Conservation (phyloP, 1,284 basidiomycete genomes). For the Jaminaea rosea region DNA sequence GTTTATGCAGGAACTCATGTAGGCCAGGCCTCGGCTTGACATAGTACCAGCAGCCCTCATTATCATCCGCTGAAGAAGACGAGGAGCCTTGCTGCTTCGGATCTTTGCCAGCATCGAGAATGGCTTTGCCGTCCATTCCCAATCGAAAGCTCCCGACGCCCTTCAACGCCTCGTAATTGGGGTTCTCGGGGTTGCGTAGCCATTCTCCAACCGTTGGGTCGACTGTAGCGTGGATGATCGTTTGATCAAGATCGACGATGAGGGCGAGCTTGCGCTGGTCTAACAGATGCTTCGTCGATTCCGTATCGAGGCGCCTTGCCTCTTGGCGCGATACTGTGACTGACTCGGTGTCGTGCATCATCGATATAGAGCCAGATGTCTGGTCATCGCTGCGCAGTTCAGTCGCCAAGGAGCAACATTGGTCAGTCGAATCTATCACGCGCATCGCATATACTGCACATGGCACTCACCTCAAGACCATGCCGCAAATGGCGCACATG, state of each 20-base stretch:
- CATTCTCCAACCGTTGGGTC: slow-evolving; percentile 97
- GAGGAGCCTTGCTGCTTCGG: too few relatives aligned
- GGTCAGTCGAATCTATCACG: not conserved
- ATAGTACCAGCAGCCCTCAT: slow-evolving; percentile 77
- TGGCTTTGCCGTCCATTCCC: slow-evolving; percentile 63
- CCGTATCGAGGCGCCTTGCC: slow-evolving; percentile 74
- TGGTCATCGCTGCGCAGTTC: slow-evolving; percentile 8
- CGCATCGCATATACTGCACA: not conserved
- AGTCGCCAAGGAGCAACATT: not conserved
- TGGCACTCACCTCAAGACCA: slow-evolving; percentile 65
- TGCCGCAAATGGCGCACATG: slow-evolving; percentile 84
- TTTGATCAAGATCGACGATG: slow-evolving; percentile 97
- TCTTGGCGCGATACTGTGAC: slow-evolving; percentile 52
- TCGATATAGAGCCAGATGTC: slow-evolving; percentile 19
- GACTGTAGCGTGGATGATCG: slow-evolving; percentile 95
- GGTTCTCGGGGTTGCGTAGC: slow-evolving; percentile 75
- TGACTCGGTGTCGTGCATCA: slow-evolving; percentile 36
- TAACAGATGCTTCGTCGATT: slow-evolving; percentile 69
- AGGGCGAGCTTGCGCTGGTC: slow-evolving; percentile 72
- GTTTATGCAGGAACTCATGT: slow-evolving; percentile 62
- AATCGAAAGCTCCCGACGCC: slow-evolving; percentile 78
- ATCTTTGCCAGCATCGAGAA: slow-evolving; percentile 7
- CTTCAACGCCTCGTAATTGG: slow-evolving; percentile 76
- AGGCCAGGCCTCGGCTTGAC: slow-evolving; percentile 89
- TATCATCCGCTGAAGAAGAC: slow-evolving; percentile 5